Percentiles rank a stretch among this genome's conserved stretches.
These are phyloP conservation scores for Olyra latifolia DNA, from an alignment of 176 grass and related monocot genomes.

Conservation along the genomic window DNA sequence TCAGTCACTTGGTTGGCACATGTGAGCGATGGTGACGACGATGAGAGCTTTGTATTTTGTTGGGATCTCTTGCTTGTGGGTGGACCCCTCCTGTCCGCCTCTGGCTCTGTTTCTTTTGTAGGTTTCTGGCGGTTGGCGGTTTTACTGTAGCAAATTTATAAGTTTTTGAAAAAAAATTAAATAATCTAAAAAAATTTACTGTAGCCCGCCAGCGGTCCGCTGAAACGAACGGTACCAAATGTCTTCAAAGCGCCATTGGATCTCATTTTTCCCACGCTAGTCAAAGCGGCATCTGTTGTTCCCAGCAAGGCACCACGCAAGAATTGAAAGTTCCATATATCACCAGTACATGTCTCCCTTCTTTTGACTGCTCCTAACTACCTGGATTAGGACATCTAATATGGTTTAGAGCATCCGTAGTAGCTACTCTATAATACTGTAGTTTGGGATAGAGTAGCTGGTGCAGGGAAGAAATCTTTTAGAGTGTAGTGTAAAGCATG, in stretches of 20 bases:
- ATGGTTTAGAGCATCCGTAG: background rate
- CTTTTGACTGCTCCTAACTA: background rate
- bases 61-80: constrained; percentile 3
- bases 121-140: too few species aligned
- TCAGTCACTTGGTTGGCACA: background rate
- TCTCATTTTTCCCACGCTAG: background rate
- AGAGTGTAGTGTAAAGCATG: too few species aligned
- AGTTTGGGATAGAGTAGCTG: too few species aligned
- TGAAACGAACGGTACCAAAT: too few species aligned
- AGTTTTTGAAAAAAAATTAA: too few species aligned
- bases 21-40: background rate
- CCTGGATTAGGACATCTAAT: background rate
- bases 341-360: background rate
- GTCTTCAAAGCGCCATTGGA: too few species aligned
- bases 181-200: too few species aligned
- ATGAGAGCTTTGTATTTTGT: background rate
- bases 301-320: background rate
- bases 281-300: background rate
- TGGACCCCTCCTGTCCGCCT: background rate
- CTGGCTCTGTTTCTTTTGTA: too few species aligned
- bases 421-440: background rate
- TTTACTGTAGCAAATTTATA: too few species aligned
- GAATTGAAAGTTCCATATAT: background rate
- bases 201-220: too few species aligned
- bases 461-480: too few species aligned